Evolutionary conservation across 2,329 filamentous ascomycete genomes (phyloP).

Genomic region (Parascedosporium putredinis): DNA sequence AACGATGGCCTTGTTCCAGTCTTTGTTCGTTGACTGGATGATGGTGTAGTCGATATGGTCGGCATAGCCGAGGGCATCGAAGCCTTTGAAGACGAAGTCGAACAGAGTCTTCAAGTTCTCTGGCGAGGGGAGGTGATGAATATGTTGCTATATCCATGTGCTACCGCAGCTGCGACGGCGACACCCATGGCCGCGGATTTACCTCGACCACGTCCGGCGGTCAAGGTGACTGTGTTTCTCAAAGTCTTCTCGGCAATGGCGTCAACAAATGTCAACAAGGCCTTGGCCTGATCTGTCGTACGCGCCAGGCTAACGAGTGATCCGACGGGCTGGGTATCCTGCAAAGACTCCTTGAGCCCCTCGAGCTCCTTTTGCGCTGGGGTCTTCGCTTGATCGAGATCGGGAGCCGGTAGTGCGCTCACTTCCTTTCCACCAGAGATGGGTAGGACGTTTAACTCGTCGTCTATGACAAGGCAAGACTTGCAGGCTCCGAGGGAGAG

Average conservation of each 20-base stretch:
- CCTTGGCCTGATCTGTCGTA: constrained; percentile 93
- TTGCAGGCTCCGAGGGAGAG: constrained; percentile 92
- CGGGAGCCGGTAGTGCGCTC: constrained; percentile 66
- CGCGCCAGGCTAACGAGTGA: constrained; percentile 74
- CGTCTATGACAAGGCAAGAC: constrained; percentile 89
- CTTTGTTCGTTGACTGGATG: constrained; percentile 93
- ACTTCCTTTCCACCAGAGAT: constrained; percentile 94
- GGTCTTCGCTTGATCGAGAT: constrained; percentile 62
- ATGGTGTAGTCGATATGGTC: constrained; percentile 98
- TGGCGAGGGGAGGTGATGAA: constrained; percentile 97
- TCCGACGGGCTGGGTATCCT: constrained; percentile 78
- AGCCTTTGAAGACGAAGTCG: constrained; percentile 97
- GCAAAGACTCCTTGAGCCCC: constrained; percentile 75
- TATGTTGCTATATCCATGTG: constrained; percentile 96
- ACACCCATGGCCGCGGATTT: constrained; percentile 95
- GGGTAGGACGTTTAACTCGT: constrained; percentile 92
- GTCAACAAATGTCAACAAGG: constrained; percentile 91
- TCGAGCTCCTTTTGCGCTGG: constrained; percentile 67
- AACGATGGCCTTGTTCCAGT: constrained; percentile 98
- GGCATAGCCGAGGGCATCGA: constrained; percentile 85
- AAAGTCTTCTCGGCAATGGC: constrained; percentile 94
- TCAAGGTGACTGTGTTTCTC: constrained; percentile 84
- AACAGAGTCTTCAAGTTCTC: constrained; percentile 98
- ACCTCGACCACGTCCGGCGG: constrained; percentile 85
- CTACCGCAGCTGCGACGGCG: constrained; percentile 85